Conservation (phyloP, 352 stramenopile genomes). For the Phytopythium oedochilum region DNA sequence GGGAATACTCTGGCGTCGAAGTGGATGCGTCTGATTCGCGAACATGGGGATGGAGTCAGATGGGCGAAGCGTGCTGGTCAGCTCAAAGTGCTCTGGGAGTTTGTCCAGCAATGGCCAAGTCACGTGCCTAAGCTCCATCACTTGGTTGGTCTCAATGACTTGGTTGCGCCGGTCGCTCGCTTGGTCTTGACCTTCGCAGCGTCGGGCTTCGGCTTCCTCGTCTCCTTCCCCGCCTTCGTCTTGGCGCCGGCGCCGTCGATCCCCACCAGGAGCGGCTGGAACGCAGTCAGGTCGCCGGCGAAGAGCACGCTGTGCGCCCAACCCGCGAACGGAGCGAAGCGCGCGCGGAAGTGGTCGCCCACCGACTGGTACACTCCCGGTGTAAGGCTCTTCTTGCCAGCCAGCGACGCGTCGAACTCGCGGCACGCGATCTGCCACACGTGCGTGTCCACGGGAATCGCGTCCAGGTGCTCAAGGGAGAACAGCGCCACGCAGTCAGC, state of each 20-base stretch:
- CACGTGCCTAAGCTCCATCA: too few relatives aligned
- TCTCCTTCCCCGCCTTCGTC: background rate
- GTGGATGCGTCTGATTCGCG: too few relatives aligned
- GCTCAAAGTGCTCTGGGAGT: too few relatives aligned
- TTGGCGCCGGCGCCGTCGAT: background rate
- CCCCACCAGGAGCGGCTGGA: constrained; percentile 20
- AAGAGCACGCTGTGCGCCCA: constrained; percentile 89
- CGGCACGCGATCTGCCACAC: constrained; percentile 94
- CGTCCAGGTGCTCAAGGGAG: constrained; percentile 88
- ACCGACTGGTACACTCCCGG: constrained; percentile 85
- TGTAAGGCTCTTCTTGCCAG: constrained; percentile 70
- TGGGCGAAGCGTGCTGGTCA: too few relatives aligned
- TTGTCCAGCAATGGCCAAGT: too few relatives aligned
- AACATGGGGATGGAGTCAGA: too few relatives aligned
- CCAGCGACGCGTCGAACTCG: constrained; percentile 54
- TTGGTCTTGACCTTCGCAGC: background rate
- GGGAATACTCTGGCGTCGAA: too few relatives aligned
- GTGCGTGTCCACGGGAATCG: constrained; percentile 97
- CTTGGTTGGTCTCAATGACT: background rate
- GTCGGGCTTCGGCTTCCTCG: background rate
- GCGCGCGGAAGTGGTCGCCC: constrained; percentile 90
- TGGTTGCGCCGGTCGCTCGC: background rate
- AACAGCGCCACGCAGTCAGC: constrained; percentile 98
- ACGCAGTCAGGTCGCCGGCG: constrained; percentile 37
- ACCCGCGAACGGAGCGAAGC: constrained; percentile 88